phyloP scores from a whole-genome alignment of 345 rosid species.

The Hibiscus mutabilis region DNA sequence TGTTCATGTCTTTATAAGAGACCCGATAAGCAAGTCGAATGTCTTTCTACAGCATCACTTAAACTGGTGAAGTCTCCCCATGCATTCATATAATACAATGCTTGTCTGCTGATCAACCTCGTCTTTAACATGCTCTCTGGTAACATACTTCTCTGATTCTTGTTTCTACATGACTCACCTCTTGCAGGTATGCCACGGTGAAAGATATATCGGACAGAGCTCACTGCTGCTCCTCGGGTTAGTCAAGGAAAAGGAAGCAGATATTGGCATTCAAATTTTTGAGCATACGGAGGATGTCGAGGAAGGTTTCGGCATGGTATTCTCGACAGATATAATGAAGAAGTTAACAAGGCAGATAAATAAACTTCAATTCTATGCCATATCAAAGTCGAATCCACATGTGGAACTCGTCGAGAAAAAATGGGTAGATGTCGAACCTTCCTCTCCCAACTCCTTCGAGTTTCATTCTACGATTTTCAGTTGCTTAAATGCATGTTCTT shows the following conservation, averaged over 20 bases:
- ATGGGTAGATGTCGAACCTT: conserved; percentile 53
- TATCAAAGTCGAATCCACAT: conserved; percentile 31
- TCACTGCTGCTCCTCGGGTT: conserved; percentile 52
- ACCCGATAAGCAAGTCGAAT: not conserved
- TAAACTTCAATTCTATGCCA: conserved; percentile 41
- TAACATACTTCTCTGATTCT: not conserved
- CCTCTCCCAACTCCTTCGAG: conserved; percentile 54
- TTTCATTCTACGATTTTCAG: conserved; percentile 46
- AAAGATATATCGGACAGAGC: conserved; percentile 15
- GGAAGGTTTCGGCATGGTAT: conserved; percentile 33
- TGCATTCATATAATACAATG: not conserved
- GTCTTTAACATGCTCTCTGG: not conserved
- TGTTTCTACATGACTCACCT: not conserved
- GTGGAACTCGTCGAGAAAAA: conserved; percentile 55
- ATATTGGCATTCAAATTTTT: conserved; percentile 43
- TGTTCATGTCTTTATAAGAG: not conserved
- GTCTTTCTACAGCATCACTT: not conserved
- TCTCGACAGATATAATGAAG: conserved; percentile 43
- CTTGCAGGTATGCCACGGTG: conserved; percentile 44
- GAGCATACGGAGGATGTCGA: conserved; percentile 21
- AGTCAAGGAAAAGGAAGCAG: conserved; percentile 33
- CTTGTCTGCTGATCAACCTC: not conserved
- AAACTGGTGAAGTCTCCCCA: not conserved
- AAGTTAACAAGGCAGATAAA: conserved; percentile 29
- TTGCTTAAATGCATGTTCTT: conserved; percentile 39